phyloP scores from a whole-genome alignment of 164 flowering plant species.

The Akebia trifoliata region DNA sequence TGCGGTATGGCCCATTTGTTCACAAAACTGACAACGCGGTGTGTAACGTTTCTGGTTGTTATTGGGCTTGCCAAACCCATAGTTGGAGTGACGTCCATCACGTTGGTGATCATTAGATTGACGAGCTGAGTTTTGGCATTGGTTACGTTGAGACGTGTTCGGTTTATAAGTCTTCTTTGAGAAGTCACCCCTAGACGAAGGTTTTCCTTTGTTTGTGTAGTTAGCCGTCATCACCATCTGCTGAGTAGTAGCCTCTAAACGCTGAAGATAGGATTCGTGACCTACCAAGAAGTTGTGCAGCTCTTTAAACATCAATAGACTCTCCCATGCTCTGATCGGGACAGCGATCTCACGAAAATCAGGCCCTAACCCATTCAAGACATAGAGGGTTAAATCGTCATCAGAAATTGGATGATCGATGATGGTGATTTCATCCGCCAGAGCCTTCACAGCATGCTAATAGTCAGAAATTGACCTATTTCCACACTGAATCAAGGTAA shows the following conservation, averaged over 20 bases:
- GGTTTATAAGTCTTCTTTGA: too few relatives aligned
- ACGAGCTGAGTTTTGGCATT: too few relatives aligned
- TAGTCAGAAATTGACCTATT: background rate
- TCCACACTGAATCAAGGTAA: background rate
- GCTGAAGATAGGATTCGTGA: background rate
- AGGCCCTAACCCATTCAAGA: background rate
- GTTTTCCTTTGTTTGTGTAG: background rate
- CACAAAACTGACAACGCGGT: slow-evolving; percentile 1
- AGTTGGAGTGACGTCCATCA: background rate
- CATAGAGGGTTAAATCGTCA: slow-evolving; percentile 6
- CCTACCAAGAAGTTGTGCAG: background rate
- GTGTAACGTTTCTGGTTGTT: background rate
- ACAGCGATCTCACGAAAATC: background rate
- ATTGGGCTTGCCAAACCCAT: background rate
- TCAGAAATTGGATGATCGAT: background rate
- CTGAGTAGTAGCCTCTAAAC: background rate
- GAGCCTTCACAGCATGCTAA: background rate
- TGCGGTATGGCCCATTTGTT: background rate
- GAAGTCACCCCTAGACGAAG: too few relatives aligned
- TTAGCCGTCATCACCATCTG: background rate
- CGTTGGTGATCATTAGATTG: background rate
- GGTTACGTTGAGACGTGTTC: too few relatives aligned
- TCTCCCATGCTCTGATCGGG: background rate
- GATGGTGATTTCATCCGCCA: slow-evolving; percentile 3
- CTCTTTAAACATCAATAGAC: background rate